These are phyloP conservation scores for Dipodascopsis uninucleata DNA, from an alignment of 805 yeast genomes.

Conservation along the genomic window DNA sequence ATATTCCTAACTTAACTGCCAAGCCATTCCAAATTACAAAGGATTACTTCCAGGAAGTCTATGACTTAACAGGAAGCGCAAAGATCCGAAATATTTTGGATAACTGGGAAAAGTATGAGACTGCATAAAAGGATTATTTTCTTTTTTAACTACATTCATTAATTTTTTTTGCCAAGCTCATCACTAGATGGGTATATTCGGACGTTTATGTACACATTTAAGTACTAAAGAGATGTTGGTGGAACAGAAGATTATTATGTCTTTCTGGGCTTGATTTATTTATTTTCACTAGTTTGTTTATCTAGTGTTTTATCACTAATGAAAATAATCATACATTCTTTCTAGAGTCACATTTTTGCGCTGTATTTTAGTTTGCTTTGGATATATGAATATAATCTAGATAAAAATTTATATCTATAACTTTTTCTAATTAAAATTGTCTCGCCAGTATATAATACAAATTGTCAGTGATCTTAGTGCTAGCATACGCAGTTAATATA, in stretches of 20 bases:
- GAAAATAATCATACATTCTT: too few species aligned
- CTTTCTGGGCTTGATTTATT: too few species aligned
- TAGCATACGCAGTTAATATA: not conserved
- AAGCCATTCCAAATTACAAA: slow-evolving; percentile 93
- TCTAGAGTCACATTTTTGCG: too few species aligned
- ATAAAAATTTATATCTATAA: not conserved
- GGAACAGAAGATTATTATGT: too few species aligned
- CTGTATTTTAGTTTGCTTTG: too few species aligned
- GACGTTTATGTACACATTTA: too few species aligned
- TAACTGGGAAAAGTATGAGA: slow-evolving; percentile 86
- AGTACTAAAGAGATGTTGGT: too few species aligned
- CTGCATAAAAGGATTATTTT: slow-evolving; percentile 13
- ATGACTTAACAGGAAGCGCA: slow-evolving; percentile 83
- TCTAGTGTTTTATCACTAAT: too few species aligned
- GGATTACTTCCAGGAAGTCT: slow-evolving; percentile 96
- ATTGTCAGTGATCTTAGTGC: not conserved
- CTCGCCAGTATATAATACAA: not conserved
- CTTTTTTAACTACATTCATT: not conserved
- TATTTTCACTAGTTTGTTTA: too few species aligned
- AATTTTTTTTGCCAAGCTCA: not conserved
- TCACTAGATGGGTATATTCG: too few species aligned
- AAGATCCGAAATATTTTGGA: slow-evolving; percentile 86
- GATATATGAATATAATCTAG: too few species aligned
- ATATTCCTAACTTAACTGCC: slow-evolving; percentile 98
- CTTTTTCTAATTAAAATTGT: not conserved